Base-by-base conservation (phyloP, 2,329 filamentous ascomycete genomes). In the Fusarium pseudograminearum region DNA sequence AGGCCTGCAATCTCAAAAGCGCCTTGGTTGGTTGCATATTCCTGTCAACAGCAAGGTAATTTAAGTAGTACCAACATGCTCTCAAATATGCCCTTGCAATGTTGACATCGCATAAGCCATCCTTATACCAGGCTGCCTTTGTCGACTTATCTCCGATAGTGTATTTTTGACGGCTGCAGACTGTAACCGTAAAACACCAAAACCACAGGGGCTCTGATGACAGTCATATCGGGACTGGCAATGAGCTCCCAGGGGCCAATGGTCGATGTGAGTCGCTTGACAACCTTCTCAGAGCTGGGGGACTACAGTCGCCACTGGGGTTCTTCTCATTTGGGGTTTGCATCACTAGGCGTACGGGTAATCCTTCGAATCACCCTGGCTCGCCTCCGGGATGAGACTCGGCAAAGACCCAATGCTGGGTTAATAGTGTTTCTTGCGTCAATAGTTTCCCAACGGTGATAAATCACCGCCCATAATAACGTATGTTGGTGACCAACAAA, bases 271-370 rank as follows among this genome's bases (percentile, higher is more conserved):
- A 71, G 41, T 59, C 66, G 26, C 36, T 38, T 48, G 56, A 36
- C 18, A 36, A 26, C 16, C 46, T 36, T 8, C 31, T 12, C 36
- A n/a, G 31, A 15, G n/a, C 26, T 26, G 31, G 11, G 26, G 24
- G 26, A 28, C 18, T 28, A 10, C 24, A 61, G 66, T 69, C 68
- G 64, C 72, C 61, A 65, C 60, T 65, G 65, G 60, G 24, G 61
- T 52, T 52, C 24, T 47, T 53, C 48, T 61, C 53, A 42, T 46
- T 48, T 36, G 41, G 18, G n/a, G 26, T 71, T 46, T 46, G 28
- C 45, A 38, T n/a, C 18, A 16, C 12, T 22, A 38, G 33, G 24
- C 16, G 7, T 38, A 20, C 47, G 24, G 18, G 16, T 44, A 15
- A 20, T 26, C 15, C 16, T 20, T 34, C 24, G 11, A 28, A 24